Conservation (phyloP, 2,329 filamentous ascomycete species). For the Penicillium occitanis region DNA sequence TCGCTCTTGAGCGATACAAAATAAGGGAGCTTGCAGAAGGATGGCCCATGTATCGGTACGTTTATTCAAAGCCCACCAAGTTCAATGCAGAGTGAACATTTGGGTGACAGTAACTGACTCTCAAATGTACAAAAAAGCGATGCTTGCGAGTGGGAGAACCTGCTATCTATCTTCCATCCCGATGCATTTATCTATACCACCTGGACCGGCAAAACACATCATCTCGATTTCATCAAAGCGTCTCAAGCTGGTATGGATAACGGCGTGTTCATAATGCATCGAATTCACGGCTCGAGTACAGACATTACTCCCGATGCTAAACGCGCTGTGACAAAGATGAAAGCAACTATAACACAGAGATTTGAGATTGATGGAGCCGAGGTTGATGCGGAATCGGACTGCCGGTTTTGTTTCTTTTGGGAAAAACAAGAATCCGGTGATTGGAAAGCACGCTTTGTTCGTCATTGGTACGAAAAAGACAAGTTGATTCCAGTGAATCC, state of each 20-base stretch:
- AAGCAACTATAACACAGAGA: constrained; percentile 53
- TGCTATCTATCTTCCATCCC: constrained; percentile 52
- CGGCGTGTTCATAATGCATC: constrained; percentile 60
- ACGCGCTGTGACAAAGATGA: constrained; percentile 52
- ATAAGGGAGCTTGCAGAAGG: constrained; percentile 52
- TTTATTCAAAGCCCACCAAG: background rate
- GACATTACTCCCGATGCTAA: constrained; percentile 44
- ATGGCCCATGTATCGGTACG: constrained; percentile 48
- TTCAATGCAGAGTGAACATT: background rate
- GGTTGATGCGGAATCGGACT: constrained; percentile 51
- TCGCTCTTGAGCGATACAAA: constrained; percentile 49
- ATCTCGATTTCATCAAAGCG: constrained; percentile 49
- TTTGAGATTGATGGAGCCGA: constrained; percentile 45
- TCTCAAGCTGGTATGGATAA: constrained; percentile 53
- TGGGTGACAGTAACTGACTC: background rate
- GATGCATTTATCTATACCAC: constrained; percentile 53
- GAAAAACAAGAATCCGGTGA: constrained; percentile 37
- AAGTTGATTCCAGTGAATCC: constrained; percentile 51
- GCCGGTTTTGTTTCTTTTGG: constrained; percentile 51
- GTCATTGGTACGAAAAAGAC: constrained; percentile 56
- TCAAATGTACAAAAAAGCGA: constrained; percentile 33
- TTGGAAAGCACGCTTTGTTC: constrained; percentile 50
- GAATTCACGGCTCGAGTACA: constrained; percentile 46
- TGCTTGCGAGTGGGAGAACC: constrained; percentile 55
- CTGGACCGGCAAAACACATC: constrained; percentile 49